A percentile compares a stretch with the other conserved stretches of the same genome.
Conservation (phyloP, 345 rosid species). For the Reutealis trisperma region DNA sequence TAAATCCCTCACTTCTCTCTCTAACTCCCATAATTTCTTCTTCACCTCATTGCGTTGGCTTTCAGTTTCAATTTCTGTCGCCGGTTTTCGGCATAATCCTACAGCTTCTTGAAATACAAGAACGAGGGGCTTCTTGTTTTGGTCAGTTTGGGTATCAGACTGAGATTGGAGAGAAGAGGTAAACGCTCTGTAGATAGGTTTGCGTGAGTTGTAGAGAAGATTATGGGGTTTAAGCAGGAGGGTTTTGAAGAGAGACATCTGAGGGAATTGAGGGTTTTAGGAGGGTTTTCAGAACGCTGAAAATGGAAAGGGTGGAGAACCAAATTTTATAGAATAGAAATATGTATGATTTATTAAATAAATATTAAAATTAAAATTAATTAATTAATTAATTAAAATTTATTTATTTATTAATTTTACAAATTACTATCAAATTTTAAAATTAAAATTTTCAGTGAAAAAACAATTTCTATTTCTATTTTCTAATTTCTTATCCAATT, state of each 20-base stretch:
- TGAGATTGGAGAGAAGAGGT: not conserved
- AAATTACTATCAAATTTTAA: too few relatives aligned
- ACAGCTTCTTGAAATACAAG: not conserved
- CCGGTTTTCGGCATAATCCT: not conserved
- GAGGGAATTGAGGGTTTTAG: not conserved
- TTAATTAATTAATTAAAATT: too few relatives aligned
- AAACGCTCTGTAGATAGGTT: not conserved
- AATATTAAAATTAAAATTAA: too few relatives aligned
- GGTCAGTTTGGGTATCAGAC: not conserved
- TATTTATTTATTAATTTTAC: too few relatives aligned
- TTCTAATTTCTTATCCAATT: too few relatives aligned
- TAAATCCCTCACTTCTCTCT: conserved; percentile 42
- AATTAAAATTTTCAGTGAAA: too few relatives aligned
- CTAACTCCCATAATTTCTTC: conserved; percentile 43
- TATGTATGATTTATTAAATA: too few relatives aligned
- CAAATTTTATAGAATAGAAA: too few relatives aligned
- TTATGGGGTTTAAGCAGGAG: not conserved
- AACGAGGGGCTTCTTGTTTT: not conserved
- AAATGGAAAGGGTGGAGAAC: too few relatives aligned
- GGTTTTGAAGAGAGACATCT: not conserved
- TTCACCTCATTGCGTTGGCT: conserved; percentile 34
- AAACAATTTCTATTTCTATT: too few relatives aligned
- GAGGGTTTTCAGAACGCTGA: not conserved
- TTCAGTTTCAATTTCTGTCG: conserved; percentile 24
- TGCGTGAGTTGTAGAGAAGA: not conserved